Evolutionary conservation across 495 filamentous ascomycete species (phyloP), one percentile per base, ranked within the genome.

Genomic region (Aspergillus kassunensis): DNA sequence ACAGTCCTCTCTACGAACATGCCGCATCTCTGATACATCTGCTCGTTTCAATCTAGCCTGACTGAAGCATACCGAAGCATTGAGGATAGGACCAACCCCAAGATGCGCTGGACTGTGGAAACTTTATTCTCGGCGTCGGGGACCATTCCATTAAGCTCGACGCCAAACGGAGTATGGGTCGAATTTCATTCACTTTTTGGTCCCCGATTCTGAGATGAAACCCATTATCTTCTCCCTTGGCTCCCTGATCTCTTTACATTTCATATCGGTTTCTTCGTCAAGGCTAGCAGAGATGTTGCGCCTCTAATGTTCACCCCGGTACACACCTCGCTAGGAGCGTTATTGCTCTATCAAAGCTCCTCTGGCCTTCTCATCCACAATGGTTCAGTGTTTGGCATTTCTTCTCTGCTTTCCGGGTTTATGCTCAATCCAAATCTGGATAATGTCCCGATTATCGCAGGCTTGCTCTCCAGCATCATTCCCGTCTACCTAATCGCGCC

Each of bases 291-390:
- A 27, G 27, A 46, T 35, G 44, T 15, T 6, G 19, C 11, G 1
- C 27, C 16, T 11, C 21, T 35, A 23, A 84, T 84, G 81, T 83
- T 83, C 56, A 83, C 81, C 0, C 80, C 81, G 0, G 44, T 83
- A 10, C 70, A 82, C 48, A 80, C 81, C 6, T 70, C 75, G 9
- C 51, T 82, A 10, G 81, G 81, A 4, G 79, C 80, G 1, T 50
- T 82, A 2, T 59, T 84, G 31, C 68, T 84, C 39, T 77, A 75
- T 56, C 73, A 80, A 48, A 70, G 74, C 29, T 80, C 79, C 0
- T 75, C 75, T 1, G 66, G 69, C 15, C 67, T 83, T 0, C 75
- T 84, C n/a, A 51, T 75, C 21, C 72, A 77, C 39, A 83, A 79
- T 60, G 80, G 80, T 15, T 61, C 66, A 3, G 64, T 82, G 5